Evolutionary conservation across 129 eudicot species (phyloP).

Genomic region (Erigeron canadensis): DNA sequence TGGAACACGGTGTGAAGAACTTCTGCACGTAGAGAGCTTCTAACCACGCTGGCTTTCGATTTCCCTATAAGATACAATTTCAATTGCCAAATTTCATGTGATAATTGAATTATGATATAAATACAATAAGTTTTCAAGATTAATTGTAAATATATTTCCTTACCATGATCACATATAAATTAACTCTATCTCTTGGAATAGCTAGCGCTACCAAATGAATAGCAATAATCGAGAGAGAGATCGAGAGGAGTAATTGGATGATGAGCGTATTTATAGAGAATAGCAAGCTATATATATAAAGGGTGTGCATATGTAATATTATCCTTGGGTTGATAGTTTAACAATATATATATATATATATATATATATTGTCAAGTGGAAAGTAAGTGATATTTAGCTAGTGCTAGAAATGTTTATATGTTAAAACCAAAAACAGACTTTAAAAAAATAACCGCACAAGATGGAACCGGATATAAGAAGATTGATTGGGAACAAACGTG

Average conservation of each 20-base stretch:
- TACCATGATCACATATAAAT: conserved; percentile 55
- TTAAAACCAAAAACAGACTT: neutral
- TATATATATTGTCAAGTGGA: conserved; percentile 40
- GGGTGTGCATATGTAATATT: conserved; percentile 23
- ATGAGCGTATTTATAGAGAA: conserved; percentile 55
- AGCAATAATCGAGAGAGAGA: conserved; percentile 38
- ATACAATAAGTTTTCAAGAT: neutral
- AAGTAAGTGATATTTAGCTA: conserved; percentile 22
- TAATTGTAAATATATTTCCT: neutral
- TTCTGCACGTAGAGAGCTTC: conserved; percentile 75
- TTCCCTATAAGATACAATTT: conserved; percentile 44
- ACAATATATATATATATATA: no score
- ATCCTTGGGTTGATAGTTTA: conserved; percentile 29
- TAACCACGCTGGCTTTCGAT: conserved; percentile 90
- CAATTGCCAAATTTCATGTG: neutral
- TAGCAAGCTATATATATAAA: conserved; percentile 31
- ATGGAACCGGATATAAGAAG: neutral
- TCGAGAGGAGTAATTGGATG: conserved; percentile 36
- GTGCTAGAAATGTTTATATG: neutral
- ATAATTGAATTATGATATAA: conserved; percentile 15
- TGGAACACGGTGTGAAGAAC: conserved; percentile 72
- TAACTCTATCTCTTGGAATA: conserved; percentile 25
- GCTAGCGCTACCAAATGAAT: conserved; percentile 25
- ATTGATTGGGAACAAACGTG: neutral
- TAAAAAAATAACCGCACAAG: no score